Percentiles rank a stretch among this genome's conserved stretches.
phyloP scores from a whole-genome alignment of 2,329 filamentous ascomycete species.

The Daldinia sp. region DNA sequence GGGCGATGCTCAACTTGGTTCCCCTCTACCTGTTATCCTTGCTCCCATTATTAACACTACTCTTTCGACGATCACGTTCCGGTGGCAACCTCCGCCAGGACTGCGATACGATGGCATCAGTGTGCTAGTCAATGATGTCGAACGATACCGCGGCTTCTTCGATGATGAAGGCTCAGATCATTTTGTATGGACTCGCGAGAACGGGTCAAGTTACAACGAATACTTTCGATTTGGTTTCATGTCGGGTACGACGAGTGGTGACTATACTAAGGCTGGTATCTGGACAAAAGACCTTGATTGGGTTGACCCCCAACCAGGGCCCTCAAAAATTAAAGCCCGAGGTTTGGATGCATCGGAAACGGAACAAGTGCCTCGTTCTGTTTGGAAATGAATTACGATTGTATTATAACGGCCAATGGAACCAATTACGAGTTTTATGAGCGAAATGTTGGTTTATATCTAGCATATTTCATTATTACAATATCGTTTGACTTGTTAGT shows the following conservation, averaged over 20 bases:
- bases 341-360: constrained; percentile 36
- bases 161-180: constrained; percentile 63
- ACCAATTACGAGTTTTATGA: neutral
- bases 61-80: constrained; percentile 75
- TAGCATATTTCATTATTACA: neutral
- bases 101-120: constrained; percentile 79
- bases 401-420: constrained; percentile 24
- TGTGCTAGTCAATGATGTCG: constrained; percentile 87
- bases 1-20: constrained; percentile 73
- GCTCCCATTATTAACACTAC: constrained; percentile 61
- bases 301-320: constrained; percentile 73
- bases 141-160: constrained; percentile 80
- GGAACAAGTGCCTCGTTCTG: constrained; percentile 29
- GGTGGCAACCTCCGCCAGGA: constrained; percentile 62
- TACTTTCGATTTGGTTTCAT: constrained; percentile 85
- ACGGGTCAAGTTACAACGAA: constrained; percentile 64
- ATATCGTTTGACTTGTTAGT: neutral
- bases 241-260: constrained; percentile 71
- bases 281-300: constrained; percentile 76
- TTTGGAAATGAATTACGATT: constrained; percentile 32
- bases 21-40: constrained; percentile 68
- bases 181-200: constrained; percentile 71
- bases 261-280: constrained; percentile 80
- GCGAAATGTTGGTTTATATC: neutral
- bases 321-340: constrained; percentile 60